A percentile compares a stretch with the other conserved stretches of the same genome.
phyloP scores from a whole-genome alignment of 1,284 basidiomycete species.

The Meripilus lineatus region DNA sequence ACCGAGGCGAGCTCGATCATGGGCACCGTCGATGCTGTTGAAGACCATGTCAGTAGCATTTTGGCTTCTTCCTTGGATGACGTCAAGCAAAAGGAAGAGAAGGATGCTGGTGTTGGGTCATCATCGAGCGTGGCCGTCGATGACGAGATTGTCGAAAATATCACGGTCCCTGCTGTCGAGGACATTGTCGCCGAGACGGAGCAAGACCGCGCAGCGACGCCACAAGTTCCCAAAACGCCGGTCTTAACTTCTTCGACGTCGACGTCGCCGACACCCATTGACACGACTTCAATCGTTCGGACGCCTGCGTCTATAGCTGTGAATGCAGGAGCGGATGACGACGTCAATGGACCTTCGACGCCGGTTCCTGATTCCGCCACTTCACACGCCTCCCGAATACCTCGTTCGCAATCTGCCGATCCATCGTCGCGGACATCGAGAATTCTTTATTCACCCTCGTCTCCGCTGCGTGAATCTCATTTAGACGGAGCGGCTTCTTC shows the following conservation, averaged over 20 bases:
- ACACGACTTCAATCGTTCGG: too few species aligned
- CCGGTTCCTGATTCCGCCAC: slow-evolving; percentile 33
- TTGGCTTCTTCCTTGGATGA: neutral
- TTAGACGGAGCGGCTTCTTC: slow-evolving; percentile 44
- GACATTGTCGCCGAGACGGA: slow-evolving; percentile 13
- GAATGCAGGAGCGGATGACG: slow-evolving; percentile 19
- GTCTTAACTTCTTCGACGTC: neutral
- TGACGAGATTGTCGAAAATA: neutral
- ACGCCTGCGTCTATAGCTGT: neutral
- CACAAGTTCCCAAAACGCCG: slow-evolving; percentile 20
- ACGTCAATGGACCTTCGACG: slow-evolving; percentile 28
- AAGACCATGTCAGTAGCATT: neutral
- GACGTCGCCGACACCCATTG: neutral
- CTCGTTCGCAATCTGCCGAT: slow-evolving; percentile 73
- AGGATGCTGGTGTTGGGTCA: neutral
- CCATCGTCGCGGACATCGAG: slow-evolving; percentile 56
- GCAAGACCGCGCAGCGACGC: slow-evolving; percentile 21
- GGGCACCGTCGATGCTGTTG: neutral
- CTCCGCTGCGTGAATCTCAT: slow-evolving; percentile 21
- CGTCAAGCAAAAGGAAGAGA: slow-evolving; percentile 14
- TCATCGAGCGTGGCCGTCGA: neutral
- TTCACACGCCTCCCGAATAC: slow-evolving; percentile 38
- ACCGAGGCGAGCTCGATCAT: too few species aligned
- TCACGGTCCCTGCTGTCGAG: slow-evolving; percentile 3
- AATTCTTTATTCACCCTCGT: slow-evolving; percentile 36